A percentile compares a stretch with the other conserved stretches of the same genome.
Evolutionary conservation across 768 basidiomycete species (phyloP).

Genomic region (Epithele typhae): DNA sequence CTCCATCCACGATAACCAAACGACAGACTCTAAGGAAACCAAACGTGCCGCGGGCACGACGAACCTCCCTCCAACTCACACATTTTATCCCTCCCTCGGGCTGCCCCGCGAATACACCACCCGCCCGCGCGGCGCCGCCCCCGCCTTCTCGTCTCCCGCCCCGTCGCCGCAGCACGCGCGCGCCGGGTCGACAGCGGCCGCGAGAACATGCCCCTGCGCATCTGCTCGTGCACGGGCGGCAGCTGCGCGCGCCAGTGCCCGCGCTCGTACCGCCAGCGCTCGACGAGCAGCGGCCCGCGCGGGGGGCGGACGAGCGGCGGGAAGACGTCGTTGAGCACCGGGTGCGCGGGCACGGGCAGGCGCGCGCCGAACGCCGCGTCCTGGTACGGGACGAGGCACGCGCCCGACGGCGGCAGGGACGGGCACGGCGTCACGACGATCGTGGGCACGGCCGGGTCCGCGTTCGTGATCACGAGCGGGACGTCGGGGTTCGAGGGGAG

Average conservation of each 20-base stretch:
- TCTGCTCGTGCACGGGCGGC: constrained; percentile 45
- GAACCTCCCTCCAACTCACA: too few relatives aligned
- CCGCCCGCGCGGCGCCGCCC: constrained; percentile 9
- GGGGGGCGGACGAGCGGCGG: constrained; percentile 36
- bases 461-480: constrained; percentile 20
- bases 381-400: constrained; percentile 49
- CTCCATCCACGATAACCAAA: too few relatives aligned
- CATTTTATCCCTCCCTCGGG: constrained; percentile 8
- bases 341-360: constrained; percentile 47
- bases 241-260: constrained; percentile 54
- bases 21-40: too few relatives aligned
- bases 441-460: constrained; percentile 38
- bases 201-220: constrained; percentile 40
- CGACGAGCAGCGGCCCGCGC: constrained; percentile 28
- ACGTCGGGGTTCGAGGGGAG: constrained; percentile 2
- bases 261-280: constrained; percentile 43
- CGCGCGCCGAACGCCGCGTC: constrained; percentile 47
- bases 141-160: too few relatives aligned
- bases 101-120: constrained; percentile 10
- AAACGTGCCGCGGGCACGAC: too few relatives aligned
- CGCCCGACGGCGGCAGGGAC: constrained; percentile 32
- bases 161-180: too few relatives aligned
- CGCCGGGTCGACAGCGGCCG: constrained; percentile 18
- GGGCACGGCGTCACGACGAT: constrained; percentile 50
- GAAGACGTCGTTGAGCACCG: constrained; percentile 41